Evolutionary conservation across 345 rosid genomes (phyloP).

Genomic region (Salix exigua): DNA sequence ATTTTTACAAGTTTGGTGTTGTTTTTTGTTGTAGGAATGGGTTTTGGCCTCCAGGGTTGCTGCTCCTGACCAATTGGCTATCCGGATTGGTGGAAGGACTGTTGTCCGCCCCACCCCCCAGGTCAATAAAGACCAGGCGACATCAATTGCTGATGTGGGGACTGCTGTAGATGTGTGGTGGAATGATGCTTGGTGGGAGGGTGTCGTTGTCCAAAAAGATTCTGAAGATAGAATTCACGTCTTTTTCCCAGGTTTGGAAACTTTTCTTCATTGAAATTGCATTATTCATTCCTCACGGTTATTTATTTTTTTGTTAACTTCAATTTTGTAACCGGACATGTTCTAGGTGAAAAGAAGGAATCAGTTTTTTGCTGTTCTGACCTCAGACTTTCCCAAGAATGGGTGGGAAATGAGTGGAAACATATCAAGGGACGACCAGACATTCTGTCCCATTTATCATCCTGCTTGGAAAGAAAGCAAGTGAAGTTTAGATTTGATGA

Average conservation of each 20-base stretch:
- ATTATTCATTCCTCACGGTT: not conserved
- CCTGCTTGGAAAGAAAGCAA: conserved; percentile 28
- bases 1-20: not conserved
- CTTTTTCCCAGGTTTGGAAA: conserved; percentile 66
- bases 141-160: conserved; percentile 41
- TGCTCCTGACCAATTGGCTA: conserved; percentile 45
- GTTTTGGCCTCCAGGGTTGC: conserved; percentile 53
- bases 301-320: not conserved
- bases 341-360: conserved; percentile 60
- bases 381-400: conserved; percentile 64
- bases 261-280: not conserved
- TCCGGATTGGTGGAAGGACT: conserved; percentile 48
- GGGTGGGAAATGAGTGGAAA: conserved; percentile 62
- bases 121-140: conserved; percentile 13
- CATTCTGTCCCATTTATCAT: conserved; percentile 27
- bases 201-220: conserved; percentile 52
- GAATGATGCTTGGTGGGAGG: conserved; percentile 92
- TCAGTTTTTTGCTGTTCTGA: conserved; percentile 36
- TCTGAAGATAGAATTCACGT: conserved; percentile 50
- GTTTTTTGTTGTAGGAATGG: conserved; percentile 62
- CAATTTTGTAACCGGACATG: not conserved
- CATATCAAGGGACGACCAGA: conserved; percentile 41
- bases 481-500: conserved; percentile 17
- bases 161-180: conserved; percentile 79
- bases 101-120: conserved; percentile 47